These are phyloP conservation scores for Rhodotorula toruloides DNA, from an alignment of 768 basidiomycete genomes.

Conservation along the genomic window DNA sequence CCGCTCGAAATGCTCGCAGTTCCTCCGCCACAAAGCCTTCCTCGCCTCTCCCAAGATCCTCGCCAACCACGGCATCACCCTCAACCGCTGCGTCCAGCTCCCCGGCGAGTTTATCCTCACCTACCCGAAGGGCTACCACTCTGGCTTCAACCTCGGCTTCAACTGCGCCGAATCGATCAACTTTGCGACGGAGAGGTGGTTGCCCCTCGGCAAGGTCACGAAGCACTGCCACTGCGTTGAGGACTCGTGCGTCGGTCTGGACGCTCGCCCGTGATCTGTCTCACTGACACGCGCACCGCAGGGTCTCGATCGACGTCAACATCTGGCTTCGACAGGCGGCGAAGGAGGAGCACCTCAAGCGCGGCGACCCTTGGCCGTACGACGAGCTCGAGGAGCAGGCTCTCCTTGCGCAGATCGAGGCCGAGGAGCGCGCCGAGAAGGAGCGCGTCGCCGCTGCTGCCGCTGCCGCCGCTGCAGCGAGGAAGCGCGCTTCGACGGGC, in stretches of 20 bases:
- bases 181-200: slow-evolving; percentile 90
- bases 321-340: slow-evolving; percentile 68
- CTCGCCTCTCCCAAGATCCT: slow-evolving; percentile 81
- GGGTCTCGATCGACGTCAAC: slow-evolving; percentile 90
- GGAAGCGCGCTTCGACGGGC: slow-evolving; percentile 38
- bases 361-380: slow-evolving; percentile 37
- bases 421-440: not conserved
- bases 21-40: slow-evolving; percentile 93
- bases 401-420: not conserved
- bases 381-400: slow-evolving; percentile 14
- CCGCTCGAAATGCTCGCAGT: slow-evolving; percentile 77
- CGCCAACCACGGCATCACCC: slow-evolving; percentile 65
- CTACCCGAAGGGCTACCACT: slow-evolving; percentile 89
- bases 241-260: slow-evolving; percentile 45
- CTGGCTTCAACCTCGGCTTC: slow-evolving; percentile 91
- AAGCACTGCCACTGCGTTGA: slow-evolving; percentile 48
- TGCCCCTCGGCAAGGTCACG: slow-evolving; percentile 78
- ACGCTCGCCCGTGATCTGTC: not conserved
- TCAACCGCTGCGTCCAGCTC: slow-evolving; percentile 86
- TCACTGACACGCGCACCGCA: slow-evolving; percentile 54
- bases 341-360: slow-evolving; percentile 51
- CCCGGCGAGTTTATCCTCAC: slow-evolving; percentile 96
- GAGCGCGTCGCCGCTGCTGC: not conserved
- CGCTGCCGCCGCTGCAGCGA: not conserved
- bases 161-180: slow-evolving; percentile 98